phyloP scores from a whole-genome alignment of 78 protist species.

The Dictyostelium purpureum region DNA sequence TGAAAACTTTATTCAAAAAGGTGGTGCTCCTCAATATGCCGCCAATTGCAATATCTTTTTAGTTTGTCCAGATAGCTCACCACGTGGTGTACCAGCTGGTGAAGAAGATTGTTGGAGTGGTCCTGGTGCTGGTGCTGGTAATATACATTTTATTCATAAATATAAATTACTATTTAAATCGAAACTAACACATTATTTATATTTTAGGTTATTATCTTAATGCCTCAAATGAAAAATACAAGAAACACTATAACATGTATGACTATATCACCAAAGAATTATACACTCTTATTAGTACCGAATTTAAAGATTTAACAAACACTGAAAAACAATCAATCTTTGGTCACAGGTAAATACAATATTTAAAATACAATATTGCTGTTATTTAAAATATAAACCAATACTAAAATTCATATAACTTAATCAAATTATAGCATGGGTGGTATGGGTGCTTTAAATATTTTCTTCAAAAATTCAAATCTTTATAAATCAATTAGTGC shows the following conservation, averaged over 20 bases:
- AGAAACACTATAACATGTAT: conserved; percentile 89
- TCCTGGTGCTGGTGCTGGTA: conserved; percentile 93
- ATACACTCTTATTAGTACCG: conserved; percentile 31
- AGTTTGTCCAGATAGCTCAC: conserved; percentile 94
- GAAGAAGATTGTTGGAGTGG: conserved; percentile 75
- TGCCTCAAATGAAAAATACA: conserved; percentile 88
- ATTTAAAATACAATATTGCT: neutral
- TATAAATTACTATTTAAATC: too few relatives aligned
- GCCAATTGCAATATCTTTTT: conserved; percentile 65
- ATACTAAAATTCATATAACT: neutral
- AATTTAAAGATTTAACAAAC: neutral
- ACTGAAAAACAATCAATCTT: conserved; percentile 51
- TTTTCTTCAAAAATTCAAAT: conserved; percentile 73
- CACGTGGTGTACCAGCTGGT: conserved; percentile 76
- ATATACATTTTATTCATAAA: too few relatives aligned
- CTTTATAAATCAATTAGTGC: conserved; percentile 88
- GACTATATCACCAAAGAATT: conserved; percentile 91
- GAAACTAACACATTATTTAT: too few relatives aligned
- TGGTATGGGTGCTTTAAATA: conserved; percentile 94
- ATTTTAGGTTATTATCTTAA: conserved; percentile 94
- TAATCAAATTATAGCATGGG: conserved; percentile 87
- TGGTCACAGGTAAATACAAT: conserved; percentile 69
- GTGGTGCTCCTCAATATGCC: conserved; percentile 84
- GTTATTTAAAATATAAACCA: neutral
- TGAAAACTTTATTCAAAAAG: conserved; percentile 90